Evolutionary conservation across 805 yeast genomes (phyloP).

Genomic region (Ogataea henricii): DNA sequence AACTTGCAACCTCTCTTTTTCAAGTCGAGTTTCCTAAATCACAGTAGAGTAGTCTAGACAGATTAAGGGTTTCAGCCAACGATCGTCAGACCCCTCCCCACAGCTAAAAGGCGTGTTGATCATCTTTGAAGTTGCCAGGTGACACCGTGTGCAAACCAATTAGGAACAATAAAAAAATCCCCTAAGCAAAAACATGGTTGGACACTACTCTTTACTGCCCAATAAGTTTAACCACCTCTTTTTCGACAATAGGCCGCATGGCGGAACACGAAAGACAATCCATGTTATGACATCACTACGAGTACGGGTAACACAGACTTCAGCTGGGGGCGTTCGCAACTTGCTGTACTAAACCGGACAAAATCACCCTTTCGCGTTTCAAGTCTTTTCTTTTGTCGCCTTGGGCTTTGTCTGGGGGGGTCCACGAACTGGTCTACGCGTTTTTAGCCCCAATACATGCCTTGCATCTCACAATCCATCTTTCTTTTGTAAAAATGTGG

Average conservation of each 20-base stretch:
- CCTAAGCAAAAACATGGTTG: not conserved
- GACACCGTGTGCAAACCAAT: not conserved
- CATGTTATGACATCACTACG: not conserved
- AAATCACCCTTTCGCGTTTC: not conserved
- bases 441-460: not conserved
- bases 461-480: not conserved
- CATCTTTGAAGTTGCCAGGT: not conserved
- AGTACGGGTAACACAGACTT: not conserved
- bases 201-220: not conserved
- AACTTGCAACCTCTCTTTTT: too few species aligned
- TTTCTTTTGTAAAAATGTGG: not conserved
- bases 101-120: not conserved
- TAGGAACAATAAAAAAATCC: not conserved
- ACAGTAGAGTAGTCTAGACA: too few species aligned
- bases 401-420: not conserved
- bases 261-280: not conserved
- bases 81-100: too few species aligned
- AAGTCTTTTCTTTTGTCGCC: slow-evolving; percentile 2
- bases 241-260: not conserved
- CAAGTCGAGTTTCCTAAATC: too few species aligned
- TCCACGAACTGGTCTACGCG: not conserved
- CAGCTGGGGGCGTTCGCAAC: not conserved
- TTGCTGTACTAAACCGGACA: not conserved
- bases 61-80: not conserved
- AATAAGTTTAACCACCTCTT: not conserved